Evolutionary conservation across 352 stramenopile species (phyloP).

Genomic region (Aphanomyces invadans): DNA sequence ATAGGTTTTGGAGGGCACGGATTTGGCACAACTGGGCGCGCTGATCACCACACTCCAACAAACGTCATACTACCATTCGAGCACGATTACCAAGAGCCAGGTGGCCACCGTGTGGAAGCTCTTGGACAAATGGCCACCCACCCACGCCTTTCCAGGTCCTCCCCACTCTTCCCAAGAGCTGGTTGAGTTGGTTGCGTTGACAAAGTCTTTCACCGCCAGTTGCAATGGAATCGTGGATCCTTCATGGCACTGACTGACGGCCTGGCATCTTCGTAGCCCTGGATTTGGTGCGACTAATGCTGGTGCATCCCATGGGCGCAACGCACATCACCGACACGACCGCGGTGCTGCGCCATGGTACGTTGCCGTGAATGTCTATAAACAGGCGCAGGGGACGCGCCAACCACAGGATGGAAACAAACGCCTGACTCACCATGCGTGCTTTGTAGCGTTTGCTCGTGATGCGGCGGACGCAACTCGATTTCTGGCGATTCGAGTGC

Average conservation of each 20-base stretch:
- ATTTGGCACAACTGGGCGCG: conserved; percentile 53
- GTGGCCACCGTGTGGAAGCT: conserved; percentile 53
- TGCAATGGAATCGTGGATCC: too few species aligned
- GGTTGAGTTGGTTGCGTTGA: too few species aligned
- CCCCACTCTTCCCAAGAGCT: too few species aligned
- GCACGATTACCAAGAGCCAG: conserved; percentile 56
- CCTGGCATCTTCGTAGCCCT: conserved; percentile 36
- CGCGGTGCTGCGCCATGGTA: conserved; percentile 38
- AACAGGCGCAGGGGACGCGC: too few species aligned
- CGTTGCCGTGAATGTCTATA: too few species aligned
- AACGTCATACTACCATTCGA: conserved; percentile 89
- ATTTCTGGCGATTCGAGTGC: conserved; percentile 63
- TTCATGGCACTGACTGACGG: not conserved
- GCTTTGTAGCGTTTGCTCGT: conserved; percentile 3
- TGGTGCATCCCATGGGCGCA: conserved; percentile 83
- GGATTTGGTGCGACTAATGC: conserved; percentile 85
- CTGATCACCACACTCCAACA: conserved; percentile 63
- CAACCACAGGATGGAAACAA: not conserved
- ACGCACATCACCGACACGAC: conserved; percentile 28
- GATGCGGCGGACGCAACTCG: conserved; percentile 47
- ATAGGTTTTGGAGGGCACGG: conserved; percentile 27
- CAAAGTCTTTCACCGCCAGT: too few species aligned
- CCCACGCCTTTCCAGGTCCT: conserved; percentile 68
- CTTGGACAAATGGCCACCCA: conserved; percentile 58
- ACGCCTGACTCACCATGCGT: too few species aligned